Conservation (phyloP, 176 grass and related monocot genomes). For the Oryza longistaminata region DNA sequence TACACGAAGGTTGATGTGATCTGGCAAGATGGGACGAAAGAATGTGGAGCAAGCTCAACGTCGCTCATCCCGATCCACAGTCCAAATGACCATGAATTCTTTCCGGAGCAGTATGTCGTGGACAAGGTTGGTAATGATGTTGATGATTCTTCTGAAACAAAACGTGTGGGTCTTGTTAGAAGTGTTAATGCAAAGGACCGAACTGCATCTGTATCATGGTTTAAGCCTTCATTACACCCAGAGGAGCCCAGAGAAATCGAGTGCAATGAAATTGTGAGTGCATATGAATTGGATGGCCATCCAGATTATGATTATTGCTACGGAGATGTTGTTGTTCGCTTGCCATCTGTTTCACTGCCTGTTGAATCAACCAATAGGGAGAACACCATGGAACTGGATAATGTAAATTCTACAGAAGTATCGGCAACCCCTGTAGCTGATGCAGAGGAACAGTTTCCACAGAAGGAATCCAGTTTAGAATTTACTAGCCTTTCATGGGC, state of each 20-base stretch:
- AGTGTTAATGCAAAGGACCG: conserved; percentile 78
- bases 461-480: conserved; percentile 42
- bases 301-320: conserved; percentile 98
- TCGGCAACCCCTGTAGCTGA: conserved; percentile 18
- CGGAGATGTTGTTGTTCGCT: conserved; percentile 84
- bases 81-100: conserved; percentile 92
- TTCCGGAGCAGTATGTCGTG: conserved; percentile 84
- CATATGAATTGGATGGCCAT: conserved; percentile 91
- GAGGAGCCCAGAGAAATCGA: conserved; percentile 56
- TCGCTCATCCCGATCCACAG: conserved; percentile 83
- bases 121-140: conserved; percentile 78
- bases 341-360: conserved; percentile 69
- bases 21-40: conserved; percentile 88
- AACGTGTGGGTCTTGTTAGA: conserved; percentile 68
- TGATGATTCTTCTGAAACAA: conserved; percentile 64
- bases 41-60: conserved; percentile 56
- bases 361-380: conserved; percentile 42
- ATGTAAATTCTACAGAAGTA: conserved; percentile 37
- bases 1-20: conserved; percentile 74
- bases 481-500: conserved; percentile 74
- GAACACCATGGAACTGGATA: conserved; percentile 48
- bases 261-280: conserved; percentile 79
- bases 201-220: conserved; percentile 79
- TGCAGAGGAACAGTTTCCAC: conserved; percentile 42
- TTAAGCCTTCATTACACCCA: conserved; percentile 58